Base-by-base conservation (phyloP, 257 asterid genomes). In the Fraxinus excelsior region DNA sequence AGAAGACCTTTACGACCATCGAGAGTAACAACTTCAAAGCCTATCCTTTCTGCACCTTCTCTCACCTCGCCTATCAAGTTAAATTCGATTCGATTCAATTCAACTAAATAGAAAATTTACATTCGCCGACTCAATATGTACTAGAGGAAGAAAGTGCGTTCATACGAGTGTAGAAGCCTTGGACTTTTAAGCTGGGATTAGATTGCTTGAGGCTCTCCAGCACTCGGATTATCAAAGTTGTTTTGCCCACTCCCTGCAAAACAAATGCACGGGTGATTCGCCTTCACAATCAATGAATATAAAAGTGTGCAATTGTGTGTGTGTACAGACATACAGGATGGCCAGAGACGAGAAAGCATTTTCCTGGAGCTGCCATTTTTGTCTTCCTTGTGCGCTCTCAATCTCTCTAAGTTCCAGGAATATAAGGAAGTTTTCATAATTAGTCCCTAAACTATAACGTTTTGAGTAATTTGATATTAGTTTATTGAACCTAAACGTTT, bases 131-230 rank as follows among this genome's bases (percentile, higher is more conserved):
- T 28, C 44, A 62, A 76, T 46, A 14, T 26, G 10, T 62, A 62
- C 79, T 44, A 9, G 40, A 21, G 46, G 73, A 28, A 46, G 64
- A 66, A 74, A 21, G 13, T 18, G 72, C 23, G 46, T 60, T 67
- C 90, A 38, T 90, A 93, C 98, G 89, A 81, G 97, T 88, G 67
- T 88, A 94, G 83, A 94, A 94, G 2, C 97, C 97, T 78, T 91
- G 97, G 38, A 94, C 78, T 80, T 91, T 94, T 71, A 94, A 85
- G 78, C 62, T 78, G 72, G 97, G 94, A 74, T 88, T 81, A 58
- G 83, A 86, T 51, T 58, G 84, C 79, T 86, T 86, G 32, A 92
- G 91, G 71, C 88, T 82, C 44, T 92, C 91, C n/a, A 92, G 74
- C 64, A 94, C 91, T 65, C 94, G 89, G 60, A 86, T 83, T 40